A percentile compares a stretch with the other conserved stretches of the same genome.
phyloP scores from a whole-genome alignment of 306 rosid species.

The Medicago arabica region DNA sequence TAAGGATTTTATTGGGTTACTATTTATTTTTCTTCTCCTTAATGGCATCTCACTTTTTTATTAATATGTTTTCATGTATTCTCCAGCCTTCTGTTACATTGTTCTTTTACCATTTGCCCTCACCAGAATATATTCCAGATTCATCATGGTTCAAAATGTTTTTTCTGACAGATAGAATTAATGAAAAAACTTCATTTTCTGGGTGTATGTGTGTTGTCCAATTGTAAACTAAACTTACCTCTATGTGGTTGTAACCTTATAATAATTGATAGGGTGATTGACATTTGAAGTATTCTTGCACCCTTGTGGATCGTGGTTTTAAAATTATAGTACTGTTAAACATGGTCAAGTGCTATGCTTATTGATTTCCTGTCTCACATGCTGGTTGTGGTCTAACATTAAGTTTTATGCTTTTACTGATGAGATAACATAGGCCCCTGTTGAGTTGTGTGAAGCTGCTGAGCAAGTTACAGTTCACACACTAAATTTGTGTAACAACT shows the following conservation, averaged over 20 bases:
- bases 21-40: neutral
- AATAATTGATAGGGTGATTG: neutral
- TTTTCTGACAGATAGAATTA: neutral
- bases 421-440: constrained; percentile 8
- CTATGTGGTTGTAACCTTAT: neutral
- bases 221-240: constrained; percentile 5
- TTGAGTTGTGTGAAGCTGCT: constrained; percentile 19
- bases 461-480: constrained; percentile 8
- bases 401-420: constrained; percentile 14
- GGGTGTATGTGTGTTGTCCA: neutral
- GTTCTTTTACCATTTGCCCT: constrained; percentile 5
- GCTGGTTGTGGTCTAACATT: constrained; percentile 11
- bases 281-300: constrained; percentile 8
- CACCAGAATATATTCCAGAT: neutral
- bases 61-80: neutral
- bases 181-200: neutral
- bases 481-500: constrained; percentile 4
- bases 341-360: neutral
- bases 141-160: constrained; percentile 9
- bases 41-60: neutral
- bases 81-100: neutral
- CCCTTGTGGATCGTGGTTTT: neutral
- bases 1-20: constrained; percentile 5
- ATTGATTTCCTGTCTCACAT: constrained; percentile 3
- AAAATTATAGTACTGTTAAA: neutral